Base-by-base conservation (phyloP, 305 asterid species). In the Fraxinus floribunda region DNA sequence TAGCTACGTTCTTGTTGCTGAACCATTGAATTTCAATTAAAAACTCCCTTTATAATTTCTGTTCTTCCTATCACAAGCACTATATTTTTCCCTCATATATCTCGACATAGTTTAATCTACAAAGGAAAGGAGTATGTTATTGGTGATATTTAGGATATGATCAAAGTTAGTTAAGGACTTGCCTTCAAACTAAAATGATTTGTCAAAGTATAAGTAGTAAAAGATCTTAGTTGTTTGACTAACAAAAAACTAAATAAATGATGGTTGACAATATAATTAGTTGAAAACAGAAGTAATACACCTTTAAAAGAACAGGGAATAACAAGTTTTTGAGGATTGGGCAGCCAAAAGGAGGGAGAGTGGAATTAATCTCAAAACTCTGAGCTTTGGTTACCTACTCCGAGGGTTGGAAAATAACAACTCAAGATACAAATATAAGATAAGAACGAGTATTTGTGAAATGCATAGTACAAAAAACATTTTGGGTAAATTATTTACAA, bases 401-500 rank as follows among this genome's bases (percentile, higher is more conserved):
- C 15, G 32, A 18, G 15, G 38, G 38, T 11, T 29, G 20, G 36
- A 32, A 68, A 44, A 29, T 16, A 77, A 77, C 44, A 26, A 52
- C 8, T 3, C 39, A 20, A 78, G 41, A 49, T 30, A 81, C 55
- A 81, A 78, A 10, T n/a, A 68, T 13, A 68, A 4, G 52, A 78
- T 35, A 68, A 75, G 77, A 55, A 76, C 62, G 46, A 26, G 73
- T 41, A 80, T 70, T 35, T 32, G 68, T 34, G 16, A 79, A 75
- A 81, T 78, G 41, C 41, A 72, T 64, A 41, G n/a, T 66, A 36
- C 26, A 75, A 76, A 76, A 60, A 75, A 4, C 64, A 32, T 75
- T 70, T 15, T 75, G 7, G 32, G 73, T 64, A 52, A 75, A 73
- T 71, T 79, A 85, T 78, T 60, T 86, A 85, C 98, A 81, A 83